Evolutionary conservation across 306 rosid species (phyloP).

Genomic region (Purshia tridentata): DNA sequence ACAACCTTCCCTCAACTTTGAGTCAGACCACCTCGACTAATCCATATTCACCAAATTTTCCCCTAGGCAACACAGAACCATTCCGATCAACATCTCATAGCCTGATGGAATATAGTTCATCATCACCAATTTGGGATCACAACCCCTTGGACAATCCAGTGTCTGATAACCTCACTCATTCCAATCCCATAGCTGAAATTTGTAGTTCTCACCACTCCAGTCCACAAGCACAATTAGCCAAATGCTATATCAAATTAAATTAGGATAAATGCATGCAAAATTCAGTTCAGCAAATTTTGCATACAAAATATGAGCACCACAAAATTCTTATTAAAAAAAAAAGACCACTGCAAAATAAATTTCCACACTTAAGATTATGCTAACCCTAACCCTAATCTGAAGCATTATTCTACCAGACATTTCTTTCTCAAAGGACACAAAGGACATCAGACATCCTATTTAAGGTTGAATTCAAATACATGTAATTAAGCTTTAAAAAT

Average conservation of each 20-base stretch:
- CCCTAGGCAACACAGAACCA: neutral
- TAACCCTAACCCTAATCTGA: neutral
- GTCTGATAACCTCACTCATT: too few relatives aligned
- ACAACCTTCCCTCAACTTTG: neutral
- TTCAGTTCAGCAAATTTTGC: neutral
- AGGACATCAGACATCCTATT: neutral
- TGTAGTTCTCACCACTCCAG: neutral
- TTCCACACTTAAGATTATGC: neutral
- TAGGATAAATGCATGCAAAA: neutral
- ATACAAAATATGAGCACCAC: neutral
- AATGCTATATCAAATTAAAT: neutral
- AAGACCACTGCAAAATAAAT: neutral
- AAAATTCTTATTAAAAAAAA: neutral
- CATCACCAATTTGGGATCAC: neutral
- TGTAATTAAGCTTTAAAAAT: neutral
- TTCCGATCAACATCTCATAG: neutral
- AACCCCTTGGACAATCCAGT: too few relatives aligned
- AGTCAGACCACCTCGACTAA: neutral
- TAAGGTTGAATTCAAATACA: neutral
- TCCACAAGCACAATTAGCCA: neutral
- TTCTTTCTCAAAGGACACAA: neutral
- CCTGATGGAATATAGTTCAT: neutral
- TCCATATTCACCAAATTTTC: neutral
- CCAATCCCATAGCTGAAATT: too few relatives aligned
- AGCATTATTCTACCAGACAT: conserved; percentile 2